Evolutionary conservation across 441 rosid genomes (phyloP).

Genomic region (Gossypium schwendimanii): DNA sequence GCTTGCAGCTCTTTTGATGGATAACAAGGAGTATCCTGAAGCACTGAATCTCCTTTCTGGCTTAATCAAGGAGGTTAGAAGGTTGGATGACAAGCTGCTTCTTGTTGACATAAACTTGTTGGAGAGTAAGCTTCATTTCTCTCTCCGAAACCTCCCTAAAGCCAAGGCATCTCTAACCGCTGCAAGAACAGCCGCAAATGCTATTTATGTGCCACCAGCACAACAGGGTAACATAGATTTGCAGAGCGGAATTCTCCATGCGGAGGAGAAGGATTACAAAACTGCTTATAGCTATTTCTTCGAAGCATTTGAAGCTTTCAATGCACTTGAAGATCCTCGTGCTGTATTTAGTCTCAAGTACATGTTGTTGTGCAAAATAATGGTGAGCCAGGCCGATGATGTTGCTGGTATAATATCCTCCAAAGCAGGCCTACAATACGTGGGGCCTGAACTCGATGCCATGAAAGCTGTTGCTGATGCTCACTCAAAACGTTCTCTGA

Average conservation of each 20-base stretch:
- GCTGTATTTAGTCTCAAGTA: constrained; percentile 86
- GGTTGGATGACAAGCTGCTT: constrained; percentile 87
- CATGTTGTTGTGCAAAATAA: constrained; percentile 83
- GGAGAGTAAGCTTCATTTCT: constrained; percentile 93
- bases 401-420: constrained; percentile 82
- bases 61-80: constrained; percentile 80
- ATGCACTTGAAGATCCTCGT: constrained; percentile 75
- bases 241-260: constrained; percentile 96
- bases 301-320: constrained; percentile 91
- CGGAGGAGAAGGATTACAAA: constrained; percentile 95
- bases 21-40: constrained; percentile 65
- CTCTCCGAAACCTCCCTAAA: constrained; percentile 79
- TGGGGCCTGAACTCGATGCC: constrained; percentile 84
- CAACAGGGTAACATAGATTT: constrained; percentile 94
- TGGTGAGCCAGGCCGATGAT: constrained; percentile 95
- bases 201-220: constrained; percentile 91
- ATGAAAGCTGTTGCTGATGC: constrained; percentile 99
- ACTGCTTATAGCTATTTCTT: constrained; percentile 92
- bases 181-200: constrained; percentile 93
- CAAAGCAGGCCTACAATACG: constrained; percentile 76
- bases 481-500: constrained; percentile 73
- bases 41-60: constrained; percentile 63
- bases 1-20: constrained; percentile 92
- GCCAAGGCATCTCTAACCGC: constrained; percentile 97
- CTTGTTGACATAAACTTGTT: constrained; percentile 80